These are phyloP conservation scores for Fusarium chlamydosporum DNA, from an alignment of 2,329 filamentous ascomycete species.

Conservation along the genomic window DNA sequence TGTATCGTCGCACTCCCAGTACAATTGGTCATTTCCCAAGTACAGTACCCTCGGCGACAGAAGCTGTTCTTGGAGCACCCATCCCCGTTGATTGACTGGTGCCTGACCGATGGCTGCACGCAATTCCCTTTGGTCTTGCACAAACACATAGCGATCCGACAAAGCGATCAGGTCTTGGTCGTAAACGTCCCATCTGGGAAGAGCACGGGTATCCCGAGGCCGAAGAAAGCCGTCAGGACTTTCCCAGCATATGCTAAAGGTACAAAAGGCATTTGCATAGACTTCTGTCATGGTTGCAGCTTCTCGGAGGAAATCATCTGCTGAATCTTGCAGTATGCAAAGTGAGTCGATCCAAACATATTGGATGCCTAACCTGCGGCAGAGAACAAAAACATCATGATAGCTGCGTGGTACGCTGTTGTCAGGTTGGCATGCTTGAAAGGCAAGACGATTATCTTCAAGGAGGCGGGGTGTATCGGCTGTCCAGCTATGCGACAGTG, in stretches of 20 bases:
- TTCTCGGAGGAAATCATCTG: not conserved
- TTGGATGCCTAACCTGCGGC: not conserved
- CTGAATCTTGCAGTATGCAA: constrained; percentile 8
- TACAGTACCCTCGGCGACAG: constrained; percentile 3
- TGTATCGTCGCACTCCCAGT: not conserved
- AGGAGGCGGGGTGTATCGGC: not conserved
- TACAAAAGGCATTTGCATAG: constrained; percentile 10
- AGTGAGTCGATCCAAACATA: constrained; percentile 16
- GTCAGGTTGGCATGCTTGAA: not conserved
- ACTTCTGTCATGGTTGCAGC: constrained; percentile 9
- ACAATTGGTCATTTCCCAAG: constrained; percentile 2
- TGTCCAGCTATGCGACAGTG: not conserved
- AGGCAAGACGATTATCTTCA: rapidly evolving
- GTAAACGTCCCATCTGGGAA: not conserved
- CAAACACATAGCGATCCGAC: not conserved
- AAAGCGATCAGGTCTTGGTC: rapidly evolving
- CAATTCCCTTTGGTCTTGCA: not conserved
- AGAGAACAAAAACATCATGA: not conserved
- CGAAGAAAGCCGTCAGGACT: not conserved
- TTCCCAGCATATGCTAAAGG: constrained; percentile 9
- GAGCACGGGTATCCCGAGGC: not conserved
- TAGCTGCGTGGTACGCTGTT: not conserved
- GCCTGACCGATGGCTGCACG: not conserved
- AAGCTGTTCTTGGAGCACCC: constrained; percentile 15
- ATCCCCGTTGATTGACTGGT: constrained; percentile 8